A percentile compares a stretch with the other conserved stretches of the same genome.
phyloP scores from a whole-genome alignment of 208 protist genomes.

The Trypanosoma melophagium region DNA sequence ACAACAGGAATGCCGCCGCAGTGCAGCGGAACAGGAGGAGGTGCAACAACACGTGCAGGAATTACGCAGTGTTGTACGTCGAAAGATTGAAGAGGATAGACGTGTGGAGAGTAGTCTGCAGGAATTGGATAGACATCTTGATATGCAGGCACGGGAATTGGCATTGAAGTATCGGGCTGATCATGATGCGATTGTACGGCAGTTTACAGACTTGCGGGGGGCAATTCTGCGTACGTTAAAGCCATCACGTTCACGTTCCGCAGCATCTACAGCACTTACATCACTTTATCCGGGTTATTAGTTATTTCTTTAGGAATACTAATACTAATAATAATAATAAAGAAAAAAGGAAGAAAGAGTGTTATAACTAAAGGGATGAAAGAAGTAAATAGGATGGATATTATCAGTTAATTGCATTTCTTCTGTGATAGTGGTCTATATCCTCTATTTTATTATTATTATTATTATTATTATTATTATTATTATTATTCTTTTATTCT shows the following conservation, averaged over 20 bases:
- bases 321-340: background rate
- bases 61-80: conserved; percentile 68
- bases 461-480: too few relatives aligned
- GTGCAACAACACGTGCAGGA: conserved; percentile 66
- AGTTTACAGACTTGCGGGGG: conserved; percentile 66
- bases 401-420: too few relatives aligned
- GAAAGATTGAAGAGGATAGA: conserved; percentile 75
- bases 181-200: conserved; percentile 69
- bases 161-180: conserved; percentile 79
- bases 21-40: conserved; percentile 41
- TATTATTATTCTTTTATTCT: too few relatives aligned
- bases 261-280: background rate
- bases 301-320: background rate
- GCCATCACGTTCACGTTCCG: conserved; percentile 15
- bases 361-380: background rate
- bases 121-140: conserved; percentile 65
- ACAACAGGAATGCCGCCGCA: conserved; percentile 25
- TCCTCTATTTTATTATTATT: too few relatives aligned
- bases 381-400: too few relatives aligned
- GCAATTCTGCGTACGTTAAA: conserved; percentile 58
- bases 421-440: too few relatives aligned
- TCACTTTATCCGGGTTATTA: background rate
- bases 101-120: conserved; percentile 72
- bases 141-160: conserved; percentile 79
- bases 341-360: conserved; percentile 11